These are phyloP conservation scores for Telfairia occidentalis DNA, from an alignment of 331 rosid genomes.

Conservation along the genomic window DNA sequence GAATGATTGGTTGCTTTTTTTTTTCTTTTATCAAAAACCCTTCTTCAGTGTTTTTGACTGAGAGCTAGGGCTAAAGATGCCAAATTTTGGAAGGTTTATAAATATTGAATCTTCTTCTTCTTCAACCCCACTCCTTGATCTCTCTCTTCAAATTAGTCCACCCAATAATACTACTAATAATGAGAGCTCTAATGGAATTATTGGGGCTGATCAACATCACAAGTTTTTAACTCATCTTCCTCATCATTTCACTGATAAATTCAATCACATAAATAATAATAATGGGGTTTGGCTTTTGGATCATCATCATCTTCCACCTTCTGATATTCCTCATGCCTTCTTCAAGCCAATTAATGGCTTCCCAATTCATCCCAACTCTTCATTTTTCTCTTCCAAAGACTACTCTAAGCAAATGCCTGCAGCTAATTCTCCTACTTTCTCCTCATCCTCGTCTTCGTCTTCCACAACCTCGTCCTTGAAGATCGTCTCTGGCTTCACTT, in stretches of 20 bases:
- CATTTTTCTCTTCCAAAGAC: not conserved
- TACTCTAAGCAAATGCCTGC: not conserved
- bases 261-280: not conserved
- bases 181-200: not conserved
- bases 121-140: not conserved
- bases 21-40: not conserved
- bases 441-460: not conserved
- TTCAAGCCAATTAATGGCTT: not conserved
- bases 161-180: not conserved
- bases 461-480: not conserved
- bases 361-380: not conserved
- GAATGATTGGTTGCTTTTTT: not conserved
- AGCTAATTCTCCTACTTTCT: not conserved
- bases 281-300: not conserved
- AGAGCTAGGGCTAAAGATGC: too few relatives aligned
- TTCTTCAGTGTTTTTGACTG: not conserved
- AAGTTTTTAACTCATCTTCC: not conserved
- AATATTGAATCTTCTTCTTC: not conserved
- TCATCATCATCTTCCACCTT: not conserved
- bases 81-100: not conserved
- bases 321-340: not conserved
- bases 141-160: constrained; percentile 2
- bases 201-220: not conserved
- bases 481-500: not conserved
- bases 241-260: not conserved